These are phyloP conservation scores for Ustilago nuda DNA, from an alignment of 1,284 basidiomycete species.

Conservation along the genomic window DNA sequence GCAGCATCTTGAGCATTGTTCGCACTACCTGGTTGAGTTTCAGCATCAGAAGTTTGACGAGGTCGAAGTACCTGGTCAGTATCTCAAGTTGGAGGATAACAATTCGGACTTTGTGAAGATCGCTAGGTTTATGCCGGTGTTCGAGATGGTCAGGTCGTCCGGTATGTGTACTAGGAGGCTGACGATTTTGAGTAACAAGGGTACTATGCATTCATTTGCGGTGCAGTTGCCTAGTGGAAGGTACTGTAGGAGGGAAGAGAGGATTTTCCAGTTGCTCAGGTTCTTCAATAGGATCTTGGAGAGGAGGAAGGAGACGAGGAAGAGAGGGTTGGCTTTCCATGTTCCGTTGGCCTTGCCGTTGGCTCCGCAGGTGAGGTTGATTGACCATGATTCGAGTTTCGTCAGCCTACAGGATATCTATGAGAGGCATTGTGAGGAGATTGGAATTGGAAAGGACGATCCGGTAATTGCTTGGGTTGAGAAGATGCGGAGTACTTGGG, in stretches of 20 bases:
- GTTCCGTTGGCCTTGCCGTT: conserved; percentile 88
- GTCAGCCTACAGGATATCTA: conserved; percentile 92
- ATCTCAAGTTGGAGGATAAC: conserved; percentile 84
- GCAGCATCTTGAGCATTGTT: conserved; percentile 88
- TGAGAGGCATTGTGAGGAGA: conserved; percentile 85
- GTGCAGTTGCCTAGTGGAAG: conserved; percentile 90
- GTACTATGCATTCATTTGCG: conserved; percentile 86
- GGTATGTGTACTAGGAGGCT: conserved; percentile 91
- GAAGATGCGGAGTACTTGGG: conserved; percentile 66
- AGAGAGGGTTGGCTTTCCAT: conserved; percentile 91
- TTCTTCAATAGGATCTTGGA: conserved; percentile 80
- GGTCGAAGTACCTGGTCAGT: conserved; percentile 98
- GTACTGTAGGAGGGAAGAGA: conserved; percentile 91
- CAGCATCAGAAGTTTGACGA: conserved; percentile 98
- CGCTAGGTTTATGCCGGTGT: conserved; percentile 87
- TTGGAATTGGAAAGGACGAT: conserved; percentile 86
- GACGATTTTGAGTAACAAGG: conserved; percentile 91
- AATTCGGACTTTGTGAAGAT: conserved; percentile 93
- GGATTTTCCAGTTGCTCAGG: conserved; percentile 89
- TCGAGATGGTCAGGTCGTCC: conserved; percentile 85
- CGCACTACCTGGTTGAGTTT: conserved; percentile 96
- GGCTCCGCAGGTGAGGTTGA: conserved; percentile 83
- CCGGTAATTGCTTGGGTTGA: conserved; percentile 72
- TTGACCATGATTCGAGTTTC: conserved; percentile 92
- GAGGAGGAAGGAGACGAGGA: conserved; percentile 87